These are phyloP conservation scores for Daldinia concentrica DNA, from an alignment of 495 filamentous ascomycete genomes.

Conservation along the genomic window DNA sequence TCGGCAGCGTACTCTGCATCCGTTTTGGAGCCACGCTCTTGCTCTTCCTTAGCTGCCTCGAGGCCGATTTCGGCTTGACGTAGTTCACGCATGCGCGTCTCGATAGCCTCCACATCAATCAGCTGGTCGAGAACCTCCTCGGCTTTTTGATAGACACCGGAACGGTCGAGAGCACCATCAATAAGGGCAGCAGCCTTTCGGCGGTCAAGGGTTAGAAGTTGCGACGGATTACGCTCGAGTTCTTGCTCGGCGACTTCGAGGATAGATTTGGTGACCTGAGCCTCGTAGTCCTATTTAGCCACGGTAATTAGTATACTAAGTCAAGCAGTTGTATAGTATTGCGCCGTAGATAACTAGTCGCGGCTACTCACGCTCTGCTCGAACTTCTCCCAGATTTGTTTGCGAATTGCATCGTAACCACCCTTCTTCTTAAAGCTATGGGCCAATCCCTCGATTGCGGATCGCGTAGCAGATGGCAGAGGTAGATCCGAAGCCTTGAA, in stretches of 20 bases:
- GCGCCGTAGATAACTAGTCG: not conserved
- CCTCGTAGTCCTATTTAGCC: constrained; percentile 68
- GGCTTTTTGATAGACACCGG: constrained; percentile 79
- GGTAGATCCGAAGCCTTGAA: constrained; percentile 89
- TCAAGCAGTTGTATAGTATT: not conserved
- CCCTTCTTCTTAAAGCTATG: constrained; percentile 92
- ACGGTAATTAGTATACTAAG: constrained; percentile 8
- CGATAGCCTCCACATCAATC: constrained; percentile 72
- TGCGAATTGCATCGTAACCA: constrained; percentile 84
- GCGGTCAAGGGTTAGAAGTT: constrained; percentile 78
- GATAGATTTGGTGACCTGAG: constrained; percentile 70
- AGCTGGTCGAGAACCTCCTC: constrained; percentile 72
- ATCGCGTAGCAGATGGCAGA: constrained; percentile 72
- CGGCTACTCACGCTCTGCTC: constrained; percentile 70
- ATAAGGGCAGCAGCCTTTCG: constrained; percentile 83
- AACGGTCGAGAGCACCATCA: constrained; percentile 85
- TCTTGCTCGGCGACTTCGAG: constrained; percentile 79
- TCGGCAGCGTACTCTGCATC: constrained; percentile 83
- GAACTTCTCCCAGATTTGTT: constrained; percentile 82
- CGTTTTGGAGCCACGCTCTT: constrained; percentile 75
- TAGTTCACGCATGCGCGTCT: constrained; percentile 73
- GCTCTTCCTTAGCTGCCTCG: constrained; percentile 73
- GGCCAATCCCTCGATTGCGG: constrained; percentile 78
- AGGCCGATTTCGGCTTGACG: constrained; percentile 78
- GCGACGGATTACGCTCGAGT: constrained; percentile 78